A percentile compares a stretch with the other conserved stretches of the same genome.
phyloP scores from a whole-genome alignment of 2,329 filamentous ascomycete genomes.

The Pestalotiopsis sp. region DNA sequence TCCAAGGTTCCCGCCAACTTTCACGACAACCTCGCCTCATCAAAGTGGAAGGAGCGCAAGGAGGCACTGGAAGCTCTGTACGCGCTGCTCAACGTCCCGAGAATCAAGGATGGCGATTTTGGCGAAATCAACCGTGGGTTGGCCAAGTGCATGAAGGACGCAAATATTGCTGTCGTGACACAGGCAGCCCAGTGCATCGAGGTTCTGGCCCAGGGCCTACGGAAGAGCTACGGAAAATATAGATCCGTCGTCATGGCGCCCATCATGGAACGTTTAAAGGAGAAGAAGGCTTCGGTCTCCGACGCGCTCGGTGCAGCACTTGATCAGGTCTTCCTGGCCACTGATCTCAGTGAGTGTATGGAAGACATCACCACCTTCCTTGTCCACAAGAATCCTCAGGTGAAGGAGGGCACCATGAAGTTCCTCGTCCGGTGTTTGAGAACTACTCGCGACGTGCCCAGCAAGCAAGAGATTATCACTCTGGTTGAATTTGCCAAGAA shows the following conservation, averaged over 20 bases:
- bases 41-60: slow-evolving; percentile 99
- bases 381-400: slow-evolving; percentile 94
- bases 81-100: slow-evolving; percentile 76
- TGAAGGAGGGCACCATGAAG: slow-evolving; percentile 93
- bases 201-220: slow-evolving; percentile 81
- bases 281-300: slow-evolving; percentile 89
- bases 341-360: slow-evolving; percentile 80
- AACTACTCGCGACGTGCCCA: slow-evolving; percentile 80
- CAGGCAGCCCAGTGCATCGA: slow-evolving; percentile 94
- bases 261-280: slow-evolving; percentile 94
- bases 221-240: slow-evolving; percentile 79
- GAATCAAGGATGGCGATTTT: slow-evolving; percentile 90
- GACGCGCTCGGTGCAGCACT: slow-evolving; percentile 87
- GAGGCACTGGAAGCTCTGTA: slow-evolving; percentile 86
- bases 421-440: slow-evolving; percentile 89
- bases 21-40: slow-evolving; percentile 79
- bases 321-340: slow-evolving; percentile 68
- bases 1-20: slow-evolving; percentile 83
- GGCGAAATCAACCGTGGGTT: slow-evolving; percentile 81
- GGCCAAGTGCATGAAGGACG: slow-evolving; percentile 98
- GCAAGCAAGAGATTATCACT: slow-evolving; percentile 78
- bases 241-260: slow-evolving; percentile 79
- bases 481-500: slow-evolving; percentile 92
- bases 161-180: slow-evolving; percentile 92
- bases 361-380: slow-evolving; percentile 87